Conservation (phyloP, 2,329 filamentous ascomycete species). For the Pseudocercospora vitis region DNA sequence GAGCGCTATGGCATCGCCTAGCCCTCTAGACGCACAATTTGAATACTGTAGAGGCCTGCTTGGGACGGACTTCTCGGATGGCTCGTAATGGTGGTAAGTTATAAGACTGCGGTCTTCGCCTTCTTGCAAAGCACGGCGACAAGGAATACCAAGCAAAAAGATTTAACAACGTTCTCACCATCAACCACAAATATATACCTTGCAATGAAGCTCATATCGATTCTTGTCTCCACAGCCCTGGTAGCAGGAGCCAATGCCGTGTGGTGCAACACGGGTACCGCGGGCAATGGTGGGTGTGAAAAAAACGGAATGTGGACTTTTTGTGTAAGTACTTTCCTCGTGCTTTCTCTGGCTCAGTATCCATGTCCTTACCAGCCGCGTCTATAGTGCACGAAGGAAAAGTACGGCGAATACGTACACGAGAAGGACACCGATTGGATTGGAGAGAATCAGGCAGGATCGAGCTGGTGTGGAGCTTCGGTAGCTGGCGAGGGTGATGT, state of each 20-base stretch:
- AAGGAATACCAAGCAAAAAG: too few relatives aligned
- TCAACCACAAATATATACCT: too few relatives aligned
- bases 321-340: not conserved
- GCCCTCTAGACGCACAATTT: too few relatives aligned
- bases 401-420: not conserved
- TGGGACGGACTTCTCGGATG: too few relatives aligned
- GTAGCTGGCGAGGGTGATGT: not conserved
- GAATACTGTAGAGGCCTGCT: too few relatives aligned
- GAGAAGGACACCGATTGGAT: conserved; percentile 3
- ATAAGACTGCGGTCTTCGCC: too few relatives aligned
- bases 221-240: not conserved
- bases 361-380: not conserved
- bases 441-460: not conserved
- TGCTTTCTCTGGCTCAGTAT: not conserved
- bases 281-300: conserved; percentile 1
- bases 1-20: too few relatives aligned
- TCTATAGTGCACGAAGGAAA: not conserved
- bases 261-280: not conserved
- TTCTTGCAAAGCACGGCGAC: too few relatives aligned
- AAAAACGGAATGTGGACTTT: not conserved
- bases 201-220: not conserved
- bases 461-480: conserved; percentile 6
- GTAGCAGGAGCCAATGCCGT: not conserved
- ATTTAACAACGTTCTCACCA: too few relatives aligned
- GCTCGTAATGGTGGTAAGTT: too few relatives aligned